Percentiles rank a stretch among this genome's conserved stretches.
Evolutionary conservation across 306 rosid genomes (phyloP).

Genomic region (Castanea mollissima): DNA sequence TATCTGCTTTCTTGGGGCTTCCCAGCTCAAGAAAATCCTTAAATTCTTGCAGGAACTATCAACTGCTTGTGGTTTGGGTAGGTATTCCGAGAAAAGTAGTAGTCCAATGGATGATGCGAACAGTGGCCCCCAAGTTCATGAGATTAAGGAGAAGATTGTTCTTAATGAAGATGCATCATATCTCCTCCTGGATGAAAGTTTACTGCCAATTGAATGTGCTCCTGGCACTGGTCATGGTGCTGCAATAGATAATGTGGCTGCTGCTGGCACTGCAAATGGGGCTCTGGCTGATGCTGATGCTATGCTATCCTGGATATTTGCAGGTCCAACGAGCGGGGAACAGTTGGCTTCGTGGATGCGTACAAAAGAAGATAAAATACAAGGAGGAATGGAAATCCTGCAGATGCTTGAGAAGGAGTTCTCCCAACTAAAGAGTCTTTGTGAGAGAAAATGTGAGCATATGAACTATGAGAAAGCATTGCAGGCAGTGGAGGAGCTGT

Average conservation of each 20-base stretch:
- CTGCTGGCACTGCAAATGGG: conserved; percentile 46
- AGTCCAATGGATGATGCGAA: conserved; percentile 48
- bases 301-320: conserved; percentile 77
- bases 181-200: conserved; percentile 71
- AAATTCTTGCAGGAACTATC: conserved; percentile 87
- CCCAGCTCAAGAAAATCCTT: conserved; percentile 76
- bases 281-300: conserved; percentile 41
- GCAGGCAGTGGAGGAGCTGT: conserved; percentile 79
- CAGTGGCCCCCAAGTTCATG: conserved; percentile 42
- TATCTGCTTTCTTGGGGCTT: conserved; percentile 85
- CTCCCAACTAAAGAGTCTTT: conserved; percentile 64
- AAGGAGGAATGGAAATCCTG: conserved; percentile 66
- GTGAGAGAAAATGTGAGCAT: conserved; percentile 82
- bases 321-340: conserved; percentile 65
- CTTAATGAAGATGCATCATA: conserved; percentile 76
- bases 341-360: conserved; percentile 73
- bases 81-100: conserved; percentile 58
- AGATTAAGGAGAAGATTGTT: conserved; percentile 70
- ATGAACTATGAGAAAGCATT: conserved; percentile 74
- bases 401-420: conserved; percentile 85
- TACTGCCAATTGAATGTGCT: conserved; percentile 45
- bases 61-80: conserved; percentile 73
- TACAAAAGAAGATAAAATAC: conserved; percentile 65
- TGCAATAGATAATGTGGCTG: conserved; percentile 36
- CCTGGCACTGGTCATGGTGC: conserved; percentile 34